A percentile compares a stretch with the other conserved stretches of the same genome.
Conservation (phyloP, 1,284 basidiomycete species). For the Anthracocystis setariae region DNA sequence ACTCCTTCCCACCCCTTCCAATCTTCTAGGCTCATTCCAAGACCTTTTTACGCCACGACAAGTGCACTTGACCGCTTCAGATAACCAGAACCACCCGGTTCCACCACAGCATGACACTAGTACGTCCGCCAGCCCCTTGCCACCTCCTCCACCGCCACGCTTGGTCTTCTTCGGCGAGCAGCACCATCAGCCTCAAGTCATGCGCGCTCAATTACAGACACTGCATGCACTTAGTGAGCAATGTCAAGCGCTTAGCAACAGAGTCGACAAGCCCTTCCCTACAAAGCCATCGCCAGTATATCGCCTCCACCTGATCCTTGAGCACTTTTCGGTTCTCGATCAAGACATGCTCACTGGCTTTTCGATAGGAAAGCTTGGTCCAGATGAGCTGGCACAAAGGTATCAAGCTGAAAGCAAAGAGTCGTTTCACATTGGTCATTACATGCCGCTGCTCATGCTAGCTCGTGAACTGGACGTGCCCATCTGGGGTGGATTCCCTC, state of each 20-base stretch:
- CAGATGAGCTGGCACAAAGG: conserved; percentile 21
- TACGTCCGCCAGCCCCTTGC: not conserved
- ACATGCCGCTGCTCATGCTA: conserved; percentile 54
- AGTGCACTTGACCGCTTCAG: not conserved
- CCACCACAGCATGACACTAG: not conserved
- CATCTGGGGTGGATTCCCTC: conserved; percentile 59
- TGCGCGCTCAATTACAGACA: conserved; percentile 52
- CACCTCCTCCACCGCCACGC: conserved; percentile 36
- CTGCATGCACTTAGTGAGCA: conserved; percentile 38
- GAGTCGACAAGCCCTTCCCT: not conserved
- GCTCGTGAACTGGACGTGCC: conserved; percentile 51
- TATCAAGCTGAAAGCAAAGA: conserved; percentile 45
- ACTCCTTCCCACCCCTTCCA: conserved; percentile 29
- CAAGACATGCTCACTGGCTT: conserved; percentile 51
- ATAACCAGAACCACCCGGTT: not conserved
- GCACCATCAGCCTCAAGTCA: conserved; percentile 57
- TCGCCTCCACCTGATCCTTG: conserved; percentile 51
- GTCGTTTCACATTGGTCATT: conserved; percentile 50
- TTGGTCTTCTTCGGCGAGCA: conserved; percentile 59
- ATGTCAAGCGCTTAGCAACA: conserved; percentile 9
- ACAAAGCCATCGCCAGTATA: conserved; percentile 14
- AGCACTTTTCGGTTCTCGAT: conserved; percentile 54
- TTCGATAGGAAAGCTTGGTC: conserved; percentile 11
- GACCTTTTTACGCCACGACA: conserved; percentile 12
- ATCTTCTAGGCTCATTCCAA: conserved; percentile 31